Percentiles rank a stretch among this genome's conserved stretches.
Conservation (phyloP, 2,329 filamentous ascomycete species). For the Pyrenochaeta sp. region DNA sequence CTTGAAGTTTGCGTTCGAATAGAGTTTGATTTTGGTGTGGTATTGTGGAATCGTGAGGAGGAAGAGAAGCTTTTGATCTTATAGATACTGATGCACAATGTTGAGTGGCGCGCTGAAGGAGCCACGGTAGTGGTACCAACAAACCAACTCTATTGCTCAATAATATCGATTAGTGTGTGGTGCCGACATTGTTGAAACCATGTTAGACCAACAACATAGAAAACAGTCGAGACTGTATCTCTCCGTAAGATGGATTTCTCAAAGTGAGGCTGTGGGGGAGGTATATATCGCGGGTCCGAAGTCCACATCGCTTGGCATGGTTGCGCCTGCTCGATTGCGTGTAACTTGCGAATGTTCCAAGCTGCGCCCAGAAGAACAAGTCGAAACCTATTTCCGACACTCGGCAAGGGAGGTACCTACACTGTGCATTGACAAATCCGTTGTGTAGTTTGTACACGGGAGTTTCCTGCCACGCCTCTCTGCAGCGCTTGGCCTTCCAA, state of each 20-base stretch:
- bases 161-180: conserved; percentile 1
- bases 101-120: neutral
- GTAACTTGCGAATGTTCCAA: conserved; percentile 11
- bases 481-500: conserved; percentile 9
- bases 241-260: neutral
- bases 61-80: no score
- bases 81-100: neutral
- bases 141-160: conserved; percentile 6
- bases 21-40: no score
- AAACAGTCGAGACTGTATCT: neutral
- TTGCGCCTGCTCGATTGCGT: conserved; percentile 19
- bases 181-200: conserved; percentile 14
- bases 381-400: conserved; percentile 15
- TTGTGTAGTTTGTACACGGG: neutral
- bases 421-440: conserved; percentile 11
- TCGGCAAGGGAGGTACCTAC: conserved; percentile 2
- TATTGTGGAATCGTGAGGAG: no score
- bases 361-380: conserved; percentile 14
- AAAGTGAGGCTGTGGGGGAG: neutral
- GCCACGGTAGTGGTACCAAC: neutral
- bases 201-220: neutral
- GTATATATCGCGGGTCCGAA: neutral
- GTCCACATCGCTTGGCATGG: neutral
- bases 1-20: no score
- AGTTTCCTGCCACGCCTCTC: neutral